Evolutionary conservation across 768 basidiomycete genomes (phyloP), one percentile per base, ranked within the genome.

Genomic region (Boletus sp.): DNA sequence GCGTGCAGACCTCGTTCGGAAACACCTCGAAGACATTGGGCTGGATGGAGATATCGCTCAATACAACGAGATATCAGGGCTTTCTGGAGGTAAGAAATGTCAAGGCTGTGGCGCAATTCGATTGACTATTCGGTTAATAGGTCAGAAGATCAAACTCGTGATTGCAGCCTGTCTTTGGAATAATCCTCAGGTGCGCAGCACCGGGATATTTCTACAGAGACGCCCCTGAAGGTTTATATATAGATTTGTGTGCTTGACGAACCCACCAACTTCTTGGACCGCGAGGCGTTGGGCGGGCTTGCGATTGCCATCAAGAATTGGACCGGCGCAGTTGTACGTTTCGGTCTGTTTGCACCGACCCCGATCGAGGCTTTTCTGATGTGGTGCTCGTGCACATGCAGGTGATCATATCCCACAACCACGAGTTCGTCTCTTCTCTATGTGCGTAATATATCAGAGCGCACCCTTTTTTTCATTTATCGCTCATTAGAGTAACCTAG

Each of bases 31-130:
- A 72, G 94, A 94, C 61, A 92, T 98, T 60, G 96, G 95, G 34
- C 79, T 98, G 37, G 93, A 98, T 74, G 95, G 95, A 40, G 93
- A 98, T 75, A 98, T 98, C 56, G 95, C 95, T 11, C 93, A 97
- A 72, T 98, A 98, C 74, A 96, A 97, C 66, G 95, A 98, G 74
- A 94, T 98, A 66, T 83, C 84, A 34, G 95, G 96, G 37, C 76
- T 98, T 42, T 95, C 92, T 17, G 96, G 96, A 72, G 95, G 94
- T 85, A 67, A 60, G 76, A 58, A 17, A 38, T 53, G 47, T 13
- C 56, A 21, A 49, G 42, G 38, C 41, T 47, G 52, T 62, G 62
- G 49, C 53, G 34, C 40, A 35, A 54, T 25, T 54, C 42, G 41
- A 50, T 30, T 63, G 51, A 58, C 56, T 50, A 49, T 47, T 57